phyloP scores from a whole-genome alignment of 1,139 yeast species.

The Kodamaea anthophila region DNA sequence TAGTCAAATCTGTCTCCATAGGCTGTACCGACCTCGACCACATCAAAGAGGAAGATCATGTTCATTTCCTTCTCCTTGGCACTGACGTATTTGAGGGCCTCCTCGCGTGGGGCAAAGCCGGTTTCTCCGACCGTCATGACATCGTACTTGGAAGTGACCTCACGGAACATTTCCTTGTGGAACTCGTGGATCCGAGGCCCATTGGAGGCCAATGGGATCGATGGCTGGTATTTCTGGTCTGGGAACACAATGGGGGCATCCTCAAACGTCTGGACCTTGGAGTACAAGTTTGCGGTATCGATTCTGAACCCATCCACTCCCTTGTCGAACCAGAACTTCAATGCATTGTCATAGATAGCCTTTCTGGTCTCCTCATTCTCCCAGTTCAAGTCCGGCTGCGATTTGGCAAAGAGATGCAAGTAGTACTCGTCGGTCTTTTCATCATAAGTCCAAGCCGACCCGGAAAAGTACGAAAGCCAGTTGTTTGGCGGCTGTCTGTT shows the following conservation, averaged over 20 bases:
- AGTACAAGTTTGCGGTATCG: constrained; percentile 49
- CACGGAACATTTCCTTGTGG: constrained; percentile 45
- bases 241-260: constrained; percentile 46
- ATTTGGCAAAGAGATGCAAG: constrained; percentile 43
- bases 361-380: constrained; percentile 46
- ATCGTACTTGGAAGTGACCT: constrained; percentile 44
- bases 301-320: constrained; percentile 58
- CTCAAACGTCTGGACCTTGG: constrained; percentile 40
- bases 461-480: constrained; percentile 49
- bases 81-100: constrained; percentile 42
- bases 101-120: constrained; percentile 37
- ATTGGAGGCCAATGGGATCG: constrained; percentile 24
- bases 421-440: constrained; percentile 48
- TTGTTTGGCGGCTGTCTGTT: constrained; percentile 51
- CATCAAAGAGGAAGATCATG: constrained; percentile 46
- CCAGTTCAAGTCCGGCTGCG: constrained; percentile 60
- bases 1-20: constrained; percentile 28
- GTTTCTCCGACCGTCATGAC: constrained; percentile 56
- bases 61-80: constrained; percentile 46
- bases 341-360: constrained; percentile 45
- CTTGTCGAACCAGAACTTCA: constrained; percentile 48
- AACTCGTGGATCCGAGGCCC: constrained; percentile 56
- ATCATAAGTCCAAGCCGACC: constrained; percentile 54
- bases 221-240: constrained; percentile 36
- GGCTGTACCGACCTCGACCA: constrained; percentile 39